Evolutionary conservation across 768 basidiomycete genomes (phyloP).

Genomic region (Cyclocybe aegerita): DNA sequence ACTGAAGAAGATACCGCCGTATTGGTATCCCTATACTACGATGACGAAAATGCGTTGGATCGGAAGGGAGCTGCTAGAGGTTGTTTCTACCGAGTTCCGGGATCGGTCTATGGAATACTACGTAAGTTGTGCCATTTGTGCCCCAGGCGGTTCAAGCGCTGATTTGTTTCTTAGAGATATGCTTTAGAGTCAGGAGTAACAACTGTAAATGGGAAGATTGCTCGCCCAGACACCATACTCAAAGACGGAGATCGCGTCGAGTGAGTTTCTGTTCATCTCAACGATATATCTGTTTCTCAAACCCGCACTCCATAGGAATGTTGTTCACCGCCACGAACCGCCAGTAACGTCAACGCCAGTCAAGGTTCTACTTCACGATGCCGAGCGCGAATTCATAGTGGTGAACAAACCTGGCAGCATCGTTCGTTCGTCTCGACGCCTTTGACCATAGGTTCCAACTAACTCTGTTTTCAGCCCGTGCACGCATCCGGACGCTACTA

Average conservation of each 20-base stretch:
- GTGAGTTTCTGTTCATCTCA: conserved; percentile 41
- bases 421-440: conserved; percentile 52
- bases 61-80: conserved; percentile 83
- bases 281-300: conserved; percentile 12
- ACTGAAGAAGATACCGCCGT: conserved; percentile 80
- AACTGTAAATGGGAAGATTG: conserved; percentile 89
- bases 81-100: conserved; percentile 91
- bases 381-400: conserved; percentile 80
- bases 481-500: conserved; percentile 92
- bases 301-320: conserved; percentile 54
- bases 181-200: conserved; percentile 91
- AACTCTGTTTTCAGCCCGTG: conserved; percentile 59
- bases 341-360: conserved; percentile 86
- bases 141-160: not conserved
- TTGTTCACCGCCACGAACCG: conserved; percentile 96
- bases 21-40: conserved; percentile 92
- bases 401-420: conserved; percentile 97
- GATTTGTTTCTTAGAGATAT: conserved; percentile 38
- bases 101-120: conserved; percentile 96
- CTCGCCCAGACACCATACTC: conserved; percentile 75
- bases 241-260: conserved; percentile 88
- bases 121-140: conserved; percentile 47
- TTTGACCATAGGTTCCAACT: conserved; percentile 10
- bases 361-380: conserved; percentile 75
- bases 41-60: conserved; percentile 93